phyloP scores from a whole-genome alignment of 768 basidiomycete genomes.

The Leccinum variicolor region DNA sequence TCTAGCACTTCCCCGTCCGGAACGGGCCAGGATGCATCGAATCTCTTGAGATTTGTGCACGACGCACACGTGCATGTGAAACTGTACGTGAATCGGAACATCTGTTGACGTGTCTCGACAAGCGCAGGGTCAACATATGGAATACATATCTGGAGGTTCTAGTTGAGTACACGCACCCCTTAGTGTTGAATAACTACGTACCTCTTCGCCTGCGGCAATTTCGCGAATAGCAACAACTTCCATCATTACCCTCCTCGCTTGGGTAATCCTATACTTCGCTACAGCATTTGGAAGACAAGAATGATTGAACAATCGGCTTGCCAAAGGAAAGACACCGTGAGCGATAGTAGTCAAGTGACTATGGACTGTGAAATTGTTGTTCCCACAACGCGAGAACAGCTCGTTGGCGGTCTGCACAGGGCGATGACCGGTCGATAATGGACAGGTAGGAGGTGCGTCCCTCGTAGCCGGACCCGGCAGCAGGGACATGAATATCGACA shows the following conservation, averaged over 20 bases:
- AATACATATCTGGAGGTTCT: constrained; percentile 55
- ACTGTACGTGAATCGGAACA: constrained; percentile 60
- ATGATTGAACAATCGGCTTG: constrained; percentile 82
- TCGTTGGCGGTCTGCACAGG: constrained; percentile 21
- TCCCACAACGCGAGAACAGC: constrained; percentile 62
- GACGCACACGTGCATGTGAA: constrained; percentile 63
- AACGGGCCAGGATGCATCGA: constrained; percentile 40
- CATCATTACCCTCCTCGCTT: constrained; percentile 45
- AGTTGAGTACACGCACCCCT: neutral
- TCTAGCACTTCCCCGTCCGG: constrained; percentile 17
- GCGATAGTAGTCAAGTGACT: constrained; percentile 68
- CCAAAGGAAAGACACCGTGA: constrained; percentile 72
- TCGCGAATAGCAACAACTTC: constrained; percentile 61
- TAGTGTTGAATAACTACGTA: constrained; percentile 19
- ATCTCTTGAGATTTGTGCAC: constrained; percentile 43
- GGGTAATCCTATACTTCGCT: constrained; percentile 51
- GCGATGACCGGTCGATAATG: constrained; percentile 24
- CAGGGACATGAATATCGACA: constrained; percentile 41
- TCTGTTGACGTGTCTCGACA: constrained; percentile 53
- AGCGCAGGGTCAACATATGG: constrained; percentile 81
- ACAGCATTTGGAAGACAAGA: constrained; percentile 75
- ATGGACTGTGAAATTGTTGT: constrained; percentile 80
- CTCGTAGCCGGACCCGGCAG: constrained; percentile 39
- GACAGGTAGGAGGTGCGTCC: constrained; percentile 32
- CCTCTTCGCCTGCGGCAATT: constrained; percentile 63